phyloP scores from a whole-genome alignment of 202 grass and related monocot species.

The Zoysia matrella region DNA sequence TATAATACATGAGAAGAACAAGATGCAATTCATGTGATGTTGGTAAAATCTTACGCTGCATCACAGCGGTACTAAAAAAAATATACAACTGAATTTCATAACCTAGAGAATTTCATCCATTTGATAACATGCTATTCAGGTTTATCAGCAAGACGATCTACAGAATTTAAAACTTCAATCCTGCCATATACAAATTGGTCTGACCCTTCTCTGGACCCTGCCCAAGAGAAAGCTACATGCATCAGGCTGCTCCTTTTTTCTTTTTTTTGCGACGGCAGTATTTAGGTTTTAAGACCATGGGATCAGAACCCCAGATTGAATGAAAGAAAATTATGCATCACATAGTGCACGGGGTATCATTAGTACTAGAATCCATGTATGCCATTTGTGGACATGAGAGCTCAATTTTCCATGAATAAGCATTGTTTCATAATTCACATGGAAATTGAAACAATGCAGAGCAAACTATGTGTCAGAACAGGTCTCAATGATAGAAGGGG shows the following conservation, averaged over 20 bases:
- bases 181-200: no score
- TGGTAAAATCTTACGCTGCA: background rate
- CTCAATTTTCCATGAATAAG: constrained; percentile 1
- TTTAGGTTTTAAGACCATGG: no score
- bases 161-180: background rate
- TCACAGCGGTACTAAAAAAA: background rate
- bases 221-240: no score
- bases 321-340: background rate
- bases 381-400: background rate
- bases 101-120: background rate
- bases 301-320: no score
- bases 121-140: background rate
- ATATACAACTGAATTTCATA: background rate
- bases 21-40: background rate
- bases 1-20: constrained; percentile 17
- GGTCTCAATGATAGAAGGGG: background rate
- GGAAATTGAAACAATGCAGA: background rate
- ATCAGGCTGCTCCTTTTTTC: no score
- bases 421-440: background rate
- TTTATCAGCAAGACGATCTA: background rate
- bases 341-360: background rate
- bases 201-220: no score
- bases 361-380: background rate
- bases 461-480: background rate
- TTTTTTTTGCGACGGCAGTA: no score